Conservation (phyloP, 208 protist genomes). For the Wallacemonas sp. region DNA sequence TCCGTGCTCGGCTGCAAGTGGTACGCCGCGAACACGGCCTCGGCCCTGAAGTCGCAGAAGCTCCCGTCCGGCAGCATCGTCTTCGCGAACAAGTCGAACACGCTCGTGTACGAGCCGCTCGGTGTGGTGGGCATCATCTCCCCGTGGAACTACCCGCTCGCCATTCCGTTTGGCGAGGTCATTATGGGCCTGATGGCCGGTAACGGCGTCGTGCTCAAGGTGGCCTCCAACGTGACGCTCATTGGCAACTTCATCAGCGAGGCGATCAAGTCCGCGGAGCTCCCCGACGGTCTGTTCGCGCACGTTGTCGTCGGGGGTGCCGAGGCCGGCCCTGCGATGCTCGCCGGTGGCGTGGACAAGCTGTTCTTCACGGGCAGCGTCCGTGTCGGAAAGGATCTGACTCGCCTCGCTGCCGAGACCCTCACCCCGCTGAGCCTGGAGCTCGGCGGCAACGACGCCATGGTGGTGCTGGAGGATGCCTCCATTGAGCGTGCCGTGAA, state of each 20-base stretch:
- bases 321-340: constrained; percentile 41
- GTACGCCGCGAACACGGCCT: constrained; percentile 73
- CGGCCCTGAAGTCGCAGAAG: constrained; percentile 41
- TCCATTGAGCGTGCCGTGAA: constrained; percentile 79
- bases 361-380: constrained; percentile 90
- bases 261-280: constrained; percentile 50
- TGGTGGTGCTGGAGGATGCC: constrained; percentile 79
- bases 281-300: constrained; percentile 66
- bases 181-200: constrained; percentile 85
- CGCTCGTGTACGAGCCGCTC: constrained; percentile 71
- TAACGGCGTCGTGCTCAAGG: constrained; percentile 80
- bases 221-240: constrained; percentile 52
- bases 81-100: constrained; percentile 84
- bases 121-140: constrained; percentile 88
- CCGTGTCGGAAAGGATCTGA: constrained; percentile 72
- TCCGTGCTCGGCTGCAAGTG: constrained; percentile 69
- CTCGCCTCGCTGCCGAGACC: constrained; percentile 69
- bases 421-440: constrained; percentile 79
- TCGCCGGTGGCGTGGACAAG: constrained; percentile 62
- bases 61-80: constrained; percentile 55
- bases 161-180: constrained; percentile 84
- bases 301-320: constrained; percentile 56
- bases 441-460: constrained; percentile 87
- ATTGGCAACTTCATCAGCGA: constrained; percentile 73
- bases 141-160: constrained; percentile 89